Evolutionary conservation across 2,329 filamentous ascomycete species (phyloP).

Genomic region (Monilinia fructicola): DNA sequence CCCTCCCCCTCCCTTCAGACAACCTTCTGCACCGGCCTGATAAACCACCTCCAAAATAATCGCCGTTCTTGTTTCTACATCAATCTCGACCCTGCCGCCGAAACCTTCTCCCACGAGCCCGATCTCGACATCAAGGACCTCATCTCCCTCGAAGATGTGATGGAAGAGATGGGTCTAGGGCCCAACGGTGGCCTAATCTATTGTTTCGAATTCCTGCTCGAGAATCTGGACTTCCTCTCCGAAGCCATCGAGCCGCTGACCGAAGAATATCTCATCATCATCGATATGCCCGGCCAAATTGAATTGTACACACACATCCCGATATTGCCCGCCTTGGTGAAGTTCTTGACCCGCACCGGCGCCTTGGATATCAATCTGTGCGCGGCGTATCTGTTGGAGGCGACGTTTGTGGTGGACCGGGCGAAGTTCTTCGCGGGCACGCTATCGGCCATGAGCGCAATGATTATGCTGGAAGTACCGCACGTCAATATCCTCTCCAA

Average conservation of each 20-base stretch:
- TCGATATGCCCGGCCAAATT: constrained; percentile 99
- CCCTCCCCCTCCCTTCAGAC: constrained; percentile 52
- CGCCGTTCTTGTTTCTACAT: constrained; percentile 96
- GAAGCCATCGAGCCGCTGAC: constrained; percentile 81
- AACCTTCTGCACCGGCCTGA: constrained; percentile 91
- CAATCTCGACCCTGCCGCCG: constrained; percentile 95
- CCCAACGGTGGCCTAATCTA: constrained; percentile 93
- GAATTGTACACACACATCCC: constrained; percentile 98
- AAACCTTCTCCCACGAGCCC: constrained; percentile 85
- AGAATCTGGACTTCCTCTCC: constrained; percentile 89
- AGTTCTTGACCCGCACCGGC: constrained; percentile 75
- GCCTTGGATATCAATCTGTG: constrained; percentile 87
- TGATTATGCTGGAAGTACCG: constrained; percentile 97
- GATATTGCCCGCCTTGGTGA: constrained; percentile 80
- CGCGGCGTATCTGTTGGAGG: constrained; percentile 90
- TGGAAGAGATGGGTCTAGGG: constrained; percentile 89
- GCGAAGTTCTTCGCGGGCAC: constrained; percentile 98
- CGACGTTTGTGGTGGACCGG: constrained; percentile 91
- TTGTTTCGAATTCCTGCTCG: constrained; percentile 93
- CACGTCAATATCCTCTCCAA: constrained; percentile 96
- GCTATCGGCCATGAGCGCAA: constrained; percentile 94
- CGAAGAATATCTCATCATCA: constrained; percentile 94
- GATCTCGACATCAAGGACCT: constrained; percentile 95
- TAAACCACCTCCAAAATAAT: constrained; percentile 87
- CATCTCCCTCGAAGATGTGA: constrained; percentile 90